Base-by-base conservation (phyloP, 805 yeast species). In the Saccharomycopsis fodiens region DNA sequence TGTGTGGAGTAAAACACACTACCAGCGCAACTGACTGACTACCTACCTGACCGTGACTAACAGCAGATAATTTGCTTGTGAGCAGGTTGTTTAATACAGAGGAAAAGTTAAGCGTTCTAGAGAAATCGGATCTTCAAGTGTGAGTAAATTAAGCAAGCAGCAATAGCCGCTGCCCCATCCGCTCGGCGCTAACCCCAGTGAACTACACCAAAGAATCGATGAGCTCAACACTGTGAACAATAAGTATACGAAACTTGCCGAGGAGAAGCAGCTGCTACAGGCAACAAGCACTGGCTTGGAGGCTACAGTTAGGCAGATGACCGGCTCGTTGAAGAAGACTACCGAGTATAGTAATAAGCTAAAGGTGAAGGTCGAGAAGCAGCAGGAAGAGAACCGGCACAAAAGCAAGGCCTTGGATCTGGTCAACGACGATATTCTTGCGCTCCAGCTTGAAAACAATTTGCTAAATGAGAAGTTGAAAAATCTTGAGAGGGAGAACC, bases 401-500 rank as follows among this genome's bases (percentile, higher is more conserved):
- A 79, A 78, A 59, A 71, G 78, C 43, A 72, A 72, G 52, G 70
- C 79, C 3, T 70, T 79, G 16, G 84, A 77, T 49, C 64, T 71
- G 27, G 59, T 81, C 36, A 81, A 80, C 48, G 89, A 85, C 56
- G 93, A 85, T 55, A 65, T 80, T 23, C 65, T 85, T 16, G 71
- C 79, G 1, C 56, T 70, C 49, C 74, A 76, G 43, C 78, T 85
- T 35, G 88, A 82, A 56, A 65, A 67, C 30, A 75, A 73, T 47
- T 68, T 77, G 39, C 50, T 70, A 59, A 59, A 3, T 36, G 51
- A 47, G 2, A 43, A 44, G 36, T 20, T 44, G 4, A 47, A 54
- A 2, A 57, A 60, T 22, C 55, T 79, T 21, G 66, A 62, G 43
- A 52, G 50, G 13, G 85, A 81, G 49, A 76, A 79, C 53, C 65